Conservation (phyloP, 306 rosid species). For the Cyamopsis tetragonoloba region DNA sequence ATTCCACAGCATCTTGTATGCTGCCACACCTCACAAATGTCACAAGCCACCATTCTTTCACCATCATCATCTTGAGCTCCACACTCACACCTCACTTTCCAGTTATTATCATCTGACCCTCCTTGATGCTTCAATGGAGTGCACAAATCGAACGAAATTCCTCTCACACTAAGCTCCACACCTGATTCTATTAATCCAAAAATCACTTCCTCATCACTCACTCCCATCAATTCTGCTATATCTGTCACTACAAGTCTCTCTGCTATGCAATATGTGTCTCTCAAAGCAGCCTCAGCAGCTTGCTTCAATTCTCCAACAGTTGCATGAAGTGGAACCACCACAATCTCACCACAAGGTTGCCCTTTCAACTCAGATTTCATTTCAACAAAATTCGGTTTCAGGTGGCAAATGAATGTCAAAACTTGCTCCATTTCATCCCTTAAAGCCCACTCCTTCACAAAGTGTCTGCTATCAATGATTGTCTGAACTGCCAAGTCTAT, state of each 20-base stretch:
- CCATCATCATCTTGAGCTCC: conserved; percentile 92
- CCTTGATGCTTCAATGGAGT: conserved; percentile 60
- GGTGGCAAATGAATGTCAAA: conserved; percentile 54
- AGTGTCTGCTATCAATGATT: conserved; percentile 66
- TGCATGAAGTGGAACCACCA: conserved; percentile 63
- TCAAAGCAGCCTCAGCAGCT: conserved; percentile 63
- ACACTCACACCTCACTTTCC: conserved; percentile 80
- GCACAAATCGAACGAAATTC: conserved; percentile 42
- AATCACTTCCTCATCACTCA: conserved; percentile 53
- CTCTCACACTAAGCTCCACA: conserved; percentile 54
- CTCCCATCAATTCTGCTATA: conserved; percentile 46
- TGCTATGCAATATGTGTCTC: conserved; percentile 74
- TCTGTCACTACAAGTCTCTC: conserved; percentile 52
- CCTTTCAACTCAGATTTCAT: conserved; percentile 34
- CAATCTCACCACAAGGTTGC: conserved; percentile 54
- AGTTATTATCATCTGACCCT: conserved; percentile 58
- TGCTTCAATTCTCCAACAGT: conserved; percentile 68
- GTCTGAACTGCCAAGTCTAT: conserved; percentile 60
- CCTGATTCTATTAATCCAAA: conserved; percentile 67
- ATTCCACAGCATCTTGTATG: conserved; percentile 73
- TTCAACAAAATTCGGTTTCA: conserved; percentile 47
- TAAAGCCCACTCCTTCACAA: conserved; percentile 66
- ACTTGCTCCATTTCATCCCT: conserved; percentile 57
- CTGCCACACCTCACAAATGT: conserved; percentile 87
- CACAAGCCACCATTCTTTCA: conserved; percentile 89